phyloP scores from a whole-genome alignment of 148 eudicot species.

The Chenopodium album region DNA sequence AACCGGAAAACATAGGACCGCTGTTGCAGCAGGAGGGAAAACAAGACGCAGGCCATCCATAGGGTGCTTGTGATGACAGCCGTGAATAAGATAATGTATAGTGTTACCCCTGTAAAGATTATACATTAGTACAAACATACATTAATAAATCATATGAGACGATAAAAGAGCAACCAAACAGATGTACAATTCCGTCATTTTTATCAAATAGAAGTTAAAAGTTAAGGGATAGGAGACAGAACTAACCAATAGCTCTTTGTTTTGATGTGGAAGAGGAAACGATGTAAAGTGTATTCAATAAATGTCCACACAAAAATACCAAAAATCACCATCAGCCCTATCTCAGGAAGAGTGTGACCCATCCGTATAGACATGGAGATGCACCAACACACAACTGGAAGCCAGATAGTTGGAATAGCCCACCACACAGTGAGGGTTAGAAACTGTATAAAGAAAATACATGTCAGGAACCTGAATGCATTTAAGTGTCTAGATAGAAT shows the following conservation, averaged over 20 bases:
- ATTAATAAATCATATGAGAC: not conserved
- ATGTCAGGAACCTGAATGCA: slow-evolving; percentile 5
- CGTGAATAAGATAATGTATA: slow-evolving; percentile 85
- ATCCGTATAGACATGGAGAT: slow-evolving; percentile 46
- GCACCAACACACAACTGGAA: slow-evolving; percentile 78
- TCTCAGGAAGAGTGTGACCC: slow-evolving; percentile 50
- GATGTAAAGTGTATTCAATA: slow-evolving; percentile 78
- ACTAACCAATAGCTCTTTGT: slow-evolving; percentile 84
- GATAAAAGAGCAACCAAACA: not conserved
- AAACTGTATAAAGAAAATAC: slow-evolving; percentile 46
- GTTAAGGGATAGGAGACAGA: not conserved
- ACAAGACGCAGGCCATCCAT: slow-evolving; percentile 95
- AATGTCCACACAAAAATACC: slow-evolving; percentile 86
- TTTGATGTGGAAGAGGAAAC: slow-evolving; percentile 91
- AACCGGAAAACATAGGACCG: slow-evolving; percentile 68
- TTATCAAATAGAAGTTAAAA: not conserved
- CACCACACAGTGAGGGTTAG: slow-evolving; percentile 81
- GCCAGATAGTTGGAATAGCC: slow-evolving; percentile 82
- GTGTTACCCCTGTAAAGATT: slow-evolving; percentile 57
- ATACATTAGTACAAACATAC: not conserved
- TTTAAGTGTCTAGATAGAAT: not conserved
- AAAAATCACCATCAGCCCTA: slow-evolving; percentile 44
- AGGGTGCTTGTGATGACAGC: slow-evolving; percentile 98
- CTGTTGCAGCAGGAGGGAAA: slow-evolving; percentile 92
- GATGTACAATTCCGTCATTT: not conserved